These are phyloP conservation scores for Citrullus amarus DNA, from an alignment of 306 rosid species.

Conservation along the genomic window DNA sequence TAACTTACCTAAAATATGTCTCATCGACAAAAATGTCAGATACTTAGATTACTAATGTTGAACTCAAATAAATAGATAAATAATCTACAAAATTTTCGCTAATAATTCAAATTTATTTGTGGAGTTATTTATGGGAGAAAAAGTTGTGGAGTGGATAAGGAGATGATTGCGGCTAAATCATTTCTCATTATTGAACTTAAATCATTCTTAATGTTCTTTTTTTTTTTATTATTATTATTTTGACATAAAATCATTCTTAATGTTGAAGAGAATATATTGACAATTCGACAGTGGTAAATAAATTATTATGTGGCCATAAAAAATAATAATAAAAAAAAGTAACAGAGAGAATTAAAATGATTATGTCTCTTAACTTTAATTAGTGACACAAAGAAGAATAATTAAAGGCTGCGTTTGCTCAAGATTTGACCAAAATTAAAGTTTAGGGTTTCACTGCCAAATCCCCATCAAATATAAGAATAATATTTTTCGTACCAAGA, in stretches of 20 bases:
- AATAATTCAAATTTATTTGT: neutral
- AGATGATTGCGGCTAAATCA: neutral
- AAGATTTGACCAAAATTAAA: neutral
- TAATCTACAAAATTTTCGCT: too few species aligned
- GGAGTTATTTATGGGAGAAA: neutral
- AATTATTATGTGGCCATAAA: neutral
- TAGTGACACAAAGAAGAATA: neutral
- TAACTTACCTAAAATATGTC: too few species aligned
- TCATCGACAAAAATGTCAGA: too few species aligned
- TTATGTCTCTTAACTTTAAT: constrained; percentile 13
- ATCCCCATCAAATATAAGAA: too few species aligned
- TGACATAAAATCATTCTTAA: neutral
- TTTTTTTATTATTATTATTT: too few species aligned
- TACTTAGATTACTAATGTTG: too few species aligned
- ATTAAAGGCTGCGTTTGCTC: neutral
- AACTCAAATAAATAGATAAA: too few species aligned
- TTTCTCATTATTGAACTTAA: neutral
- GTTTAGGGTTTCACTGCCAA: neutral
- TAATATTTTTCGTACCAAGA: too few species aligned
- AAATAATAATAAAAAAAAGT: neutral
- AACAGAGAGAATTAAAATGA: constrained; percentile 7
- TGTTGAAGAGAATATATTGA: neutral
- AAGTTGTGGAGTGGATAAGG: neutral
- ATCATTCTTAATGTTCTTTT: too few species aligned
- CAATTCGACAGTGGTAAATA: neutral